A percentile compares a stretch with the other conserved stretches of the same genome.
Evolutionary conservation across 495 filamentous ascomycete genomes (phyloP).

Genomic region (Podospora australis): DNA sequence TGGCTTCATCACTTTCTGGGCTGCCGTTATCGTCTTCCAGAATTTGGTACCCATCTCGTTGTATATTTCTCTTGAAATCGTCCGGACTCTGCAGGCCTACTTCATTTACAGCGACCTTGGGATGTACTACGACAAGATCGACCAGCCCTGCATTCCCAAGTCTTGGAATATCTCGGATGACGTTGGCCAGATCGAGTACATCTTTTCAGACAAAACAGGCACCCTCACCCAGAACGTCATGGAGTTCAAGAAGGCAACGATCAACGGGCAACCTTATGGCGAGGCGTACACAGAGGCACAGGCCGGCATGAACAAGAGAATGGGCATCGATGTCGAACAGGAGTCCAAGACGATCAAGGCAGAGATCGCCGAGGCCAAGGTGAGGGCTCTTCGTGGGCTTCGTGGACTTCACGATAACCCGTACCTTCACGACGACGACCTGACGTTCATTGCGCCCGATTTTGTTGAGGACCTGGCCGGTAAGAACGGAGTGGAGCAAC

Average conservation of each 20-base stretch:
- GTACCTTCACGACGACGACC: conserved; percentile 78
- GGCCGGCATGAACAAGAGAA: conserved; percentile 86
- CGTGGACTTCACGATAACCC: conserved; percentile 80
- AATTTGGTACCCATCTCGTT: conserved; percentile 98
- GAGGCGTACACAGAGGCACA: conserved; percentile 97
- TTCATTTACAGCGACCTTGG: conserved; percentile 94
- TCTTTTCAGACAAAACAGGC: conserved; percentile 99
- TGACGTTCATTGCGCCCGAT: conserved; percentile 89
- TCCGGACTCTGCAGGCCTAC: conserved; percentile 84
- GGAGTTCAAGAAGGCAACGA: conserved; percentile 98
- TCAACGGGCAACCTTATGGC: conserved; percentile 91
- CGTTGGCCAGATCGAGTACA: conserved; percentile 97
- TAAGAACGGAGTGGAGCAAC: conserved; percentile 68
- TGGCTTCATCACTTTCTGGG: conserved; percentile 95
- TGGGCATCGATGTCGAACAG: conserved; percentile 77
- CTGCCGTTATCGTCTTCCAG: conserved; percentile 89
- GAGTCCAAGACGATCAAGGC: conserved; percentile 65
- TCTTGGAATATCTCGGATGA: conserved; percentile 99
- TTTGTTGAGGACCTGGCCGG: conserved; percentile 78
- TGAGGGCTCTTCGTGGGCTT: conserved; percentile 63
- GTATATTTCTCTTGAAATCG: conserved; percentile 95
- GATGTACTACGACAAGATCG: conserved; percentile 95
- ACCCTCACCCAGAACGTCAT: conserved; percentile 98
- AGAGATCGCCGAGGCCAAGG: conserved; percentile 73
- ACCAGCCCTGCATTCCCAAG: conserved; percentile 92